Conservation (phyloP, 2,329 filamentous ascomycete species). For the Colletotrichum sp. region DNA sequence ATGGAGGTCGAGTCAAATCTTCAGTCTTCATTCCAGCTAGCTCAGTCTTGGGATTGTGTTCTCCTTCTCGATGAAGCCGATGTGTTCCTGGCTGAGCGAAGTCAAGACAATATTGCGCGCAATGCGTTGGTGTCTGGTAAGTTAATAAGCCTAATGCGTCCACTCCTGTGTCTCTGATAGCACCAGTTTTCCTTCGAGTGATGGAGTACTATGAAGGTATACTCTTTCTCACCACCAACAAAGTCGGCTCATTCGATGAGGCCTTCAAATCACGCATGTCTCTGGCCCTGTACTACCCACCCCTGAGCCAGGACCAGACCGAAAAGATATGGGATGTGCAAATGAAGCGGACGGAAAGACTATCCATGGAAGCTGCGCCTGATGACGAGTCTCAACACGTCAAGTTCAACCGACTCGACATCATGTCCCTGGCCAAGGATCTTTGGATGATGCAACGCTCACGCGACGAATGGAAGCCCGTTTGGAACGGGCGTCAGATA, state of each 20-base stretch:
- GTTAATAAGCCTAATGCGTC: too few species aligned
- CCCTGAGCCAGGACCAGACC: slow-evolving; percentile 41
- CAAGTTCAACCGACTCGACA: slow-evolving; percentile 35
- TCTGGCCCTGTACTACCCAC: slow-evolving; percentile 40
- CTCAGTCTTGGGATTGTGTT: slow-evolving; percentile 18
- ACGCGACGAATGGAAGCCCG: slow-evolving; percentile 10
- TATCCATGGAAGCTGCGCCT: slow-evolving; percentile 21
- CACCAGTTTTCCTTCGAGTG: slow-evolving; percentile 49
- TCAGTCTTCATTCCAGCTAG: background rate
- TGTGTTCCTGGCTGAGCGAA: slow-evolving; percentile 70
- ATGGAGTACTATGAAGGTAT: slow-evolving; percentile 57
- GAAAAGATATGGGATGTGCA: slow-evolving; percentile 47
- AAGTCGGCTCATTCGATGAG: slow-evolving; percentile 49
- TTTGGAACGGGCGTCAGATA: slow-evolving; percentile 49
- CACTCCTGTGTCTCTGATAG: too few species aligned
- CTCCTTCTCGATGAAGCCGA: slow-evolving; percentile 6
- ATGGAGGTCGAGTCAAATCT: background rate
- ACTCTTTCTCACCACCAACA: slow-evolving; percentile 56
- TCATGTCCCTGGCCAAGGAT: slow-evolving; percentile 29
- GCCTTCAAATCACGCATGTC: slow-evolving; percentile 57
- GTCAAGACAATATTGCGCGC: slow-evolving; percentile 34
- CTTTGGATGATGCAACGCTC: background rate
- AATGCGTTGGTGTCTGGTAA: background rate
- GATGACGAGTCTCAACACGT: slow-evolving; percentile 39
- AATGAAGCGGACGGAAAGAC: slow-evolving; percentile 26